Evolutionary conservation across 805 yeast genomes (phyloP).

Genomic region (Schwanniomyces sp.): DNA sequence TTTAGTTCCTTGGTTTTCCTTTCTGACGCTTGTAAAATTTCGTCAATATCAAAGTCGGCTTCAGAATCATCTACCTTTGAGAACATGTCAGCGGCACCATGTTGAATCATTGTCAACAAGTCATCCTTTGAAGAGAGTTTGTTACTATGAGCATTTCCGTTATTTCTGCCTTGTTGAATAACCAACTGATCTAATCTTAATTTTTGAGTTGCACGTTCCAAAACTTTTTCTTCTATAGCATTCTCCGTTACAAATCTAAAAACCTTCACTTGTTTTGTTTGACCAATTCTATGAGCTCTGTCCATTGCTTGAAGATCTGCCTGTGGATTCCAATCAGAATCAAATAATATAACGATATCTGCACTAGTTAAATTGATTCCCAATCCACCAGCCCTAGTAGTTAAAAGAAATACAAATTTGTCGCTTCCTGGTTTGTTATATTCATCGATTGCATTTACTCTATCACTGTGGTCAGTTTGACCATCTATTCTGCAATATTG

Average conservation of each 20-base stretch:
- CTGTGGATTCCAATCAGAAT: constrained; percentile 88
- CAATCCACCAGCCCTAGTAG: constrained; percentile 89
- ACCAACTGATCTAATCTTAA: constrained; percentile 78
- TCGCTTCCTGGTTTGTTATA: constrained; percentile 72
- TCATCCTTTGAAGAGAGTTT: constrained; percentile 64
- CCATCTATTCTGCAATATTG: constrained; percentile 83
- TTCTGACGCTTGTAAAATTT: constrained; percentile 59
- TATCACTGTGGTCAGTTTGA: constrained; percentile 74
- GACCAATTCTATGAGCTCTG: constrained; percentile 87
- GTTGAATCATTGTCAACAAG: constrained; percentile 77
- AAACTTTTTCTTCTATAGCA: constrained; percentile 79
- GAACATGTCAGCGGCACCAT: constrained; percentile 73
- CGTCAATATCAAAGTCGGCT: constrained; percentile 60
- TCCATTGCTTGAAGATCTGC: constrained; percentile 91
- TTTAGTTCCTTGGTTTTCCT: constrained; percentile 61
- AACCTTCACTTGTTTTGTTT: constrained; percentile 78
- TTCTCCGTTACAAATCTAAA: constrained; percentile 77
- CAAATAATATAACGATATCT: constrained; percentile 71
- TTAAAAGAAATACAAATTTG: constrained; percentile 71
- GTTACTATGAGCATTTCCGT: constrained; percentile 28
- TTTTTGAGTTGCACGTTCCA: constrained; percentile 81
- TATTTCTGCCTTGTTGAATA: constrained; percentile 69
- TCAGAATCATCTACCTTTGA: constrained; percentile 28
- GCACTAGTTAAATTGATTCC: constrained; percentile 84
- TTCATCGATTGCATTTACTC: constrained; percentile 75